phyloP scores from a whole-genome alignment of 345 rosid genomes.

The sweet orange (Citrus sinensis) region DVS_A1.0 CM039169.1:28202501-28203000 shows the following conservation, averaged over 20 bases:
- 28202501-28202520: neutral
- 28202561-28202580: neutral
- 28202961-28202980: conserved; percentile 95
- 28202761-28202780: neutral
- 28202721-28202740: neutral
- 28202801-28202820: neutral
- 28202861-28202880: neutral
- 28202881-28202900: neutral
- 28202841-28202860: neutral
- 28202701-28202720: neutral
- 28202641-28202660: neutral
- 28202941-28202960: conserved; percentile 19
- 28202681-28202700: neutral
- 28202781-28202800: neutral
- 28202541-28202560: neutral
- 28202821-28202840: neutral
- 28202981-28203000: conserved; percentile 90
- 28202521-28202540: neutral
- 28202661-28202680: neutral
- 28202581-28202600: neutral
- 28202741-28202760: neutral
- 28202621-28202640: neutral
- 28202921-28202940: conserved; percentile 13
- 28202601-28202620: neutral
- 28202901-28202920: neutral